Evolutionary conservation across 768 basidiomycete species (phyloP).

Genomic region (Rhizopogon vinicolor): DNA sequence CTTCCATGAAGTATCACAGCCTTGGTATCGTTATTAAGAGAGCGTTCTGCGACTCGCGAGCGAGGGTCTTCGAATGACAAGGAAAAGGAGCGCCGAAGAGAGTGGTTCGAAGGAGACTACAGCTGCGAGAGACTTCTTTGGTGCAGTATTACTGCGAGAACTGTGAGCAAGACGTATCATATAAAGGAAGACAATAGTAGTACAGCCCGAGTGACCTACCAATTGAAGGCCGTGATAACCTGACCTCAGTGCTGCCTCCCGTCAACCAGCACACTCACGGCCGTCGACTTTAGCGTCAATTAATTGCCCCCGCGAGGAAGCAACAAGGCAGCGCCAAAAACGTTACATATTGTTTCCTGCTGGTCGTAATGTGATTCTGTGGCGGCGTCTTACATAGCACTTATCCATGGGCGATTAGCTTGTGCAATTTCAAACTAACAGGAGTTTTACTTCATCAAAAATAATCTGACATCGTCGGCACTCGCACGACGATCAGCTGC

Average conservation of each 20-base stretch:
- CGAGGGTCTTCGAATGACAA: neutral
- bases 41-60: neutral
- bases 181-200: neutral
- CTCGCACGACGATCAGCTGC: neutral
- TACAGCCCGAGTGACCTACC: neutral
- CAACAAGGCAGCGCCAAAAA: conserved; percentile 2
- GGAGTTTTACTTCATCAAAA: neutral
- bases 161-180: neutral
- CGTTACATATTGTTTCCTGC: neutral
- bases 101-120: neutral
- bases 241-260: neutral
- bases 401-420: too few species aligned
- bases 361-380: neutral
- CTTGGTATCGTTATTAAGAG: neutral
- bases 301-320: neutral
- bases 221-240: neutral
- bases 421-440: neutral
- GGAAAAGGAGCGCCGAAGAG: neutral
- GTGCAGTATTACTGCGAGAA: neutral
- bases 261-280: neutral
- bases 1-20: neutral
- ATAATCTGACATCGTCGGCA: neutral
- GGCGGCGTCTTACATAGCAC: neutral
- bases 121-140: neutral
- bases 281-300: neutral